These are phyloP conservation scores for Bacidia rubella DNA, from an alignment of 495 filamentous ascomycete species.

Conservation along the genomic window DNA sequence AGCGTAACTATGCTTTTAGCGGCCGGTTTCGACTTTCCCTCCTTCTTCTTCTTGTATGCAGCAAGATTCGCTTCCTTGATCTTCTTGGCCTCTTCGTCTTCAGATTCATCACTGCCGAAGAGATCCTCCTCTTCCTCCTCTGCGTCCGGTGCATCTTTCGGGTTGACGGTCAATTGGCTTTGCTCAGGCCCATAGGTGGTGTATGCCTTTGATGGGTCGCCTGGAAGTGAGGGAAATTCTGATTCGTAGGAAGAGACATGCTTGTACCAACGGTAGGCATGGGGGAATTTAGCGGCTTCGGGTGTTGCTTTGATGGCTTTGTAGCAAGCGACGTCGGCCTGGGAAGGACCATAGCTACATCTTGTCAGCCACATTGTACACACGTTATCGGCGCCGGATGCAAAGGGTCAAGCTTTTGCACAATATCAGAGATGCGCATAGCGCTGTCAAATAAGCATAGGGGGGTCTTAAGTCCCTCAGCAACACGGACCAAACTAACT, in stretches of 20 bases:
- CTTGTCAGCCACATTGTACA: slow-evolving; percentile 23
- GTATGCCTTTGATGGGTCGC: slow-evolving; percentile 77
- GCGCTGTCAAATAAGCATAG: slow-evolving; percentile 71
- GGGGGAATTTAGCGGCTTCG: slow-evolving; percentile 72
- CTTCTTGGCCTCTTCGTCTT: slow-evolving; percentile 66
- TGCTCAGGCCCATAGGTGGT: slow-evolving; percentile 85
- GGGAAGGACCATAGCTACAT: slow-evolving; percentile 64
- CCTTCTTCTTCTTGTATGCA: slow-evolving; percentile 97
- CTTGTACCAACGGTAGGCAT: slow-evolving; percentile 96
- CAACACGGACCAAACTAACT: slow-evolving; percentile 94
- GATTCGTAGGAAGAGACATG: slow-evolving; percentile 84
- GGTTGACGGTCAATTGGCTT: slow-evolving; percentile 59
- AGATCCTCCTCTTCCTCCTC: slow-evolving; percentile 79
- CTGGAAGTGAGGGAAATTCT: slow-evolving; percentile 81
- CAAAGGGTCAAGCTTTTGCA: background rate
- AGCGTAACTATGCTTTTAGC: slow-evolving; percentile 93
- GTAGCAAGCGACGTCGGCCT: slow-evolving; percentile 91
- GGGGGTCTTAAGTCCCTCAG: slow-evolving; percentile 96
- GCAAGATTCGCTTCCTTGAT: slow-evolving; percentile 78
- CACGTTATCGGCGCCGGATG: background rate
- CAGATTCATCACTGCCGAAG: slow-evolving; percentile 78
- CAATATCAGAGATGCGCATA: slow-evolving; percentile 66
- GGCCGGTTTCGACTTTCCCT: slow-evolving; percentile 69
- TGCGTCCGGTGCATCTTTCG: slow-evolving; percentile 70
- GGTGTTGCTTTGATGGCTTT: slow-evolving; percentile 71